phyloP scores from a whole-genome alignment of 2,329 filamentous ascomycete genomes.

The Fusarium solani-melongenae region DNA sequence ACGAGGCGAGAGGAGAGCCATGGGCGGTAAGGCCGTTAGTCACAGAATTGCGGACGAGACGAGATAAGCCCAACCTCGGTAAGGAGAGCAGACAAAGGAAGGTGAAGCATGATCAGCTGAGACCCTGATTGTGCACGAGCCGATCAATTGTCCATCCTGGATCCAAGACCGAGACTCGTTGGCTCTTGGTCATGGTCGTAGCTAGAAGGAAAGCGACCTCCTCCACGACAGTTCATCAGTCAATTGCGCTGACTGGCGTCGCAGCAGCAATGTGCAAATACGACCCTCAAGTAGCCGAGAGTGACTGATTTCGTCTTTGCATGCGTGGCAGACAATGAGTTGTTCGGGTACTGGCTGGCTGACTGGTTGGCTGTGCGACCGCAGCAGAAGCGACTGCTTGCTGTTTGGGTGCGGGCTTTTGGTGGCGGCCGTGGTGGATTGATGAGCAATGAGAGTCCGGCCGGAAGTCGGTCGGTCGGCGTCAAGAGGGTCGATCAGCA shows the following conservation, averaged over 20 bases:
- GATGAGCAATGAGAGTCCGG: conserved; percentile 15
- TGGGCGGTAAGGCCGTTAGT: conserved; percentile 25
- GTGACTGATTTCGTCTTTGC: conserved; percentile 1
- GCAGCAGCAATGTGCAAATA: conserved; percentile 10
- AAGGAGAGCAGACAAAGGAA: conserved; percentile 5
- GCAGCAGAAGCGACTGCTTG: neutral
- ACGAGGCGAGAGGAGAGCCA: neutral
- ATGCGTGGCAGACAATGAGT: conserved; percentile 41
- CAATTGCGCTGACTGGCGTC: conserved; percentile 12
- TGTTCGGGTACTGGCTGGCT: conserved; percentile 16
- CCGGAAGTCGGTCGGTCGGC: conserved; percentile 33
- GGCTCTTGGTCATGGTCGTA: neutral
- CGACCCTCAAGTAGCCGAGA: conserved; percentile 5
- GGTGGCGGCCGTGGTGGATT: conserved; percentile 26
- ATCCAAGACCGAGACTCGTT: neutral
- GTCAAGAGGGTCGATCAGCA: conserved; percentile 21
- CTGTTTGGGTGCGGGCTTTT: conserved; percentile 13
- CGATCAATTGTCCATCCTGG: neutral
- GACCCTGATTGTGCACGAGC: neutral
- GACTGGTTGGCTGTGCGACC: conserved; percentile 26
- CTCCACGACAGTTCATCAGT: conserved; percentile 4
- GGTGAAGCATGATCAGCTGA: neutral
- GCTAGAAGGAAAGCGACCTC: conserved; percentile 2
- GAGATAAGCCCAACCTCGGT: conserved; percentile 38
- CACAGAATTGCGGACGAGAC: conserved; percentile 12